Conservation (phyloP, 2,329 filamentous ascomycete genomes). For the Xylaria sp. region DNA sequence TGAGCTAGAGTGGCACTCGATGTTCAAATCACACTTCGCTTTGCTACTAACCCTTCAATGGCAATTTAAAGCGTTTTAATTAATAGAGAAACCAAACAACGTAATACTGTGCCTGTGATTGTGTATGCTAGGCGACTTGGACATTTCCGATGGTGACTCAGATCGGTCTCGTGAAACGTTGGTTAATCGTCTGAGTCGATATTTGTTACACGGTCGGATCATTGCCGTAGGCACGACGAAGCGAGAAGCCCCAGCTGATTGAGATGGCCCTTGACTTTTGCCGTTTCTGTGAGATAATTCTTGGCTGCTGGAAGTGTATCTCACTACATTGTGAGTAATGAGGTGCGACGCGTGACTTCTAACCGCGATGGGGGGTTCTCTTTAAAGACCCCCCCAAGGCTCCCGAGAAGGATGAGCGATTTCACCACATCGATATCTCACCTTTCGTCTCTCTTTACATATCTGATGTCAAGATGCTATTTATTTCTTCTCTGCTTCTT, state of each 20-base stretch:
- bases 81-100: background rate
- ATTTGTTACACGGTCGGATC: slow-evolving; percentile 7
- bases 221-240: background rate
- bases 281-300: background rate
- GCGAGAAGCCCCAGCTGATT: slow-evolving; percentile 11
- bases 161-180: background rate
- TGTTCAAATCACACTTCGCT: background rate
- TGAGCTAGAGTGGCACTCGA: background rate
- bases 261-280: slow-evolving; percentile 4
- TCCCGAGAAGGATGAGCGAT: slow-evolving; percentile 1
- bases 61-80: background rate
- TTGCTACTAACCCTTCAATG: background rate
- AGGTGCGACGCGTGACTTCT: slow-evolving; percentile 20
- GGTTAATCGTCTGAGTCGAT: background rate
- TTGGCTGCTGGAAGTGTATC: background rate
- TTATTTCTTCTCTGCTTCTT: slow-evolving; percentile 22
- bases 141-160: background rate
- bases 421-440: background rate
- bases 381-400: slow-evolving; percentile 27
- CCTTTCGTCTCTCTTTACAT: background rate
- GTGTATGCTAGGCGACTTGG: background rate
- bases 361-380: background rate
- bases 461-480: slow-evolving; percentile 23
- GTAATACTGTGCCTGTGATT: slow-evolving; percentile 8
- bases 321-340: background rate